Percentiles rank a stretch among this genome's conserved stretches.
Evolutionary conservation across 495 filamentous ascomycete genomes (phyloP).

Genomic region (Talaromyces adpressus): DNA sequence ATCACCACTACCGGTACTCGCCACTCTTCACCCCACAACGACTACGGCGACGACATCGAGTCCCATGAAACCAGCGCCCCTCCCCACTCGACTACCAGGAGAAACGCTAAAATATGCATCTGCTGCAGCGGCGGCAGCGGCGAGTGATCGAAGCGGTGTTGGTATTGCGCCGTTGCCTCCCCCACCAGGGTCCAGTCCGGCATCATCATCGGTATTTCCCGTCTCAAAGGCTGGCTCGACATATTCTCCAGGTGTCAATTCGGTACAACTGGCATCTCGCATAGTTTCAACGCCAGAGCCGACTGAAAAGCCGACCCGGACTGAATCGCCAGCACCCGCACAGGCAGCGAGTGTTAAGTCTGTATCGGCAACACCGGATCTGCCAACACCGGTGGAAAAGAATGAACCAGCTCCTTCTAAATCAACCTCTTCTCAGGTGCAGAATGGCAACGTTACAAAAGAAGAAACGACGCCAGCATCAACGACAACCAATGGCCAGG

Average conservation of each 20-base stretch:
- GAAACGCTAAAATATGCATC: conserved; percentile 96
- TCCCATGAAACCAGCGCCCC: conserved; percentile 85
- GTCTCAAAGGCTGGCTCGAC: conserved; percentile 40
- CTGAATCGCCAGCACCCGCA: conserved; percentile 15
- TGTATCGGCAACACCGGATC: conserved; percentile 14
- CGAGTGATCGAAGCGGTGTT: conserved; percentile 78
- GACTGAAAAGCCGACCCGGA: conserved; percentile 1
- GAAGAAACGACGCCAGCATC: conserved; percentile 9
- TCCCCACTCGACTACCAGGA: conserved; percentile 75
- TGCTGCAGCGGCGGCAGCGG: conserved; percentile 88
- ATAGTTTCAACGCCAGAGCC: conserved; percentile 8
- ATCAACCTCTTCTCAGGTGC: conserved; percentile 12
- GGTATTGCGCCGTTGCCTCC: conserved; percentile 91
- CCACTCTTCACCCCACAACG: conserved; percentile 55
- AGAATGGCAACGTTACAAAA: conserved; percentile 31
- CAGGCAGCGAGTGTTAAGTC: conserved; percentile 19
- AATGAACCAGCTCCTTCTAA: conserved; percentile 24
- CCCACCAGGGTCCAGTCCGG: conserved; percentile 59
- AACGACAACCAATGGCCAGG: conserved; percentile 16
- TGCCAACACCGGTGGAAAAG: conserved; percentile 40
- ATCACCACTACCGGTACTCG: conserved; percentile 82
- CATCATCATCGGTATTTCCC: conserved; percentile 35
- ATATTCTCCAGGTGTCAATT: conserved; percentile 45
- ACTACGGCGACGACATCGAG: conserved; percentile 54
- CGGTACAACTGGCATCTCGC: conserved; percentile 41